Base-by-base conservation (phyloP, 1,284 basidiomycete genomes). In the Irpex sp. region DNA sequence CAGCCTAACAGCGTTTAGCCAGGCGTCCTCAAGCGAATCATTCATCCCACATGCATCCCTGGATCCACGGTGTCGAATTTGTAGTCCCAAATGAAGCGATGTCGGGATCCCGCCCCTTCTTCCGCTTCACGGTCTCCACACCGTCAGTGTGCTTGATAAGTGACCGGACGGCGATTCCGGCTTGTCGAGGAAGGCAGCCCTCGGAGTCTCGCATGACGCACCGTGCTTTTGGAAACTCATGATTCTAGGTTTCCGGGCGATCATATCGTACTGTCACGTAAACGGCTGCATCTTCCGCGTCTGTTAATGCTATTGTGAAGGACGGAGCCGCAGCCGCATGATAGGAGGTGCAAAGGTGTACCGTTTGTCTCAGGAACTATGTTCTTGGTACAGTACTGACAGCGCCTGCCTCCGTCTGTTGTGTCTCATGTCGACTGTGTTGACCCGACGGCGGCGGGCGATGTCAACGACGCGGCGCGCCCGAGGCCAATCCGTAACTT, bases 251-350 rank as follows among this genome's bases (percentile, higher is more conserved):
- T 43, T 43, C 5, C 5, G 17, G 49, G 53, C 33, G 19, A 55
- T 55, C 53, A 33, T 55, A 33, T 55, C 15, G 9, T 7, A 13
- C 13, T 13, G 26, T 13, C 17, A 55, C 49, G 49, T 21, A 17
- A n/a, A 35, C 26, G 13, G 13, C 11, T 55, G 15, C 33, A 55
- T 35, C 53, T 55, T 35, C 26, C 53, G 53, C 53, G 53, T 55
- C 53, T 55, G 53, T 35, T 31, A 11, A 7, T 33, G 53, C 53
- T 55, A 55, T 55, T 55, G 53, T 55, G 53, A 55, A 55, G 26
- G 33, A 13, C 31, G n/a, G 49, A n/a, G 49, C 19, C 9, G 9
- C 9, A 11, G n/a, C 49, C 11, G 49, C 49, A 50, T 17, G 43
- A 4, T 26, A 26, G 26, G 26, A 43, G 39, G 11, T 43, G 39